Percentiles rank a stretch among this genome's conserved stretches.
Conservation (phyloP, 768 basidiomycete species). For the Gymnopilus junonius region DNA sequence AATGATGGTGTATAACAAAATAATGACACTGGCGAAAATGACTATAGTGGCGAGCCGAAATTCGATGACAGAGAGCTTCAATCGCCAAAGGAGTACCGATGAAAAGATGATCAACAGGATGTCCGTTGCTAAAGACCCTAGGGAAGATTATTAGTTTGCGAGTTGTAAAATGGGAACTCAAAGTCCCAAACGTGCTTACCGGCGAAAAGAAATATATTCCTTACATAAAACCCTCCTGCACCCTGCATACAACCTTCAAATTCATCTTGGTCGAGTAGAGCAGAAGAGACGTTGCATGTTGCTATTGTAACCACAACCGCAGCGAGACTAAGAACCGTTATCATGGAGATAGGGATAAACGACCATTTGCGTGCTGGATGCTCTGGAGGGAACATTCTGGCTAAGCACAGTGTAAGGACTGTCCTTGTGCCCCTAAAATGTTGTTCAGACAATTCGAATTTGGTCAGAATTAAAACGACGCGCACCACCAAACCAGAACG, state of each 20-base stretch:
- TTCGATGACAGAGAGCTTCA: background rate
- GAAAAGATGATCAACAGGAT: background rate
- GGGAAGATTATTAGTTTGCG: background rate
- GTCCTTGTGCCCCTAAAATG: background rate
- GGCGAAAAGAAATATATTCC: background rate
- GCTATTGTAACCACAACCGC: background rate
- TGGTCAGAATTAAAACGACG: background rate
- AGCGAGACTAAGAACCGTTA: background rate
- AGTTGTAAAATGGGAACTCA: background rate
- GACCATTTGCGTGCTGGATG: background rate
- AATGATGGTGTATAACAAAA: background rate
- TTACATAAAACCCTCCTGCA: background rate
- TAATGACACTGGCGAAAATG: background rate
- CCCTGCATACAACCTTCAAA: background rate
- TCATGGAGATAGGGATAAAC: background rate
- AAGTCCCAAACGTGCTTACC: background rate
- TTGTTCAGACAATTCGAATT: background rate
- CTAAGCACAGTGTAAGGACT: background rate
- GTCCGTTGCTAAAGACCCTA: background rate
- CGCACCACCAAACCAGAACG: background rate
- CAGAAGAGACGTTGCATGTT: background rate
- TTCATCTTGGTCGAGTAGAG: background rate
- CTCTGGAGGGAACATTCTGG: background rate
- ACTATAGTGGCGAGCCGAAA: background rate
- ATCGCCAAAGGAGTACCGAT: background rate